phyloP scores from a whole-genome alignment of 768 basidiomycete species.

The Rhizopogon vulgaris region DNA sequence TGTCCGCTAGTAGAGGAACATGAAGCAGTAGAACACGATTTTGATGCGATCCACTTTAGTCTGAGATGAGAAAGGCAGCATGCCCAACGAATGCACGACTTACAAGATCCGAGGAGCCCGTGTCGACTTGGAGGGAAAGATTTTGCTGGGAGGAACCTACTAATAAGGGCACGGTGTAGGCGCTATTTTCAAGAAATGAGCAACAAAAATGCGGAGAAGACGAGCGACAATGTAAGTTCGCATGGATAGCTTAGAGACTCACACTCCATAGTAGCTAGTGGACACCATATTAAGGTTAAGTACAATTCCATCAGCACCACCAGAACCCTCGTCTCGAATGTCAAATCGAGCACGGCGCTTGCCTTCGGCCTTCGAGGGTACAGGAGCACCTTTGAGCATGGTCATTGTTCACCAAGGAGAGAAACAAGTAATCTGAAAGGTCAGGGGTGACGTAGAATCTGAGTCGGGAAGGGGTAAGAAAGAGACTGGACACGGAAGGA shows the following conservation, averaged over 20 bases:
- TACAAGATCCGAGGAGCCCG: conserved; percentile 78
- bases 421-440: not conserved
- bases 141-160: conserved; percentile 46
- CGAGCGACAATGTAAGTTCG: not conserved
- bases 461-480: not conserved
- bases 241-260: conserved; percentile 24
- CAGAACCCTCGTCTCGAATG: conserved; percentile 34
- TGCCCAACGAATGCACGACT: conserved; percentile 17
- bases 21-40: conserved; percentile 48
- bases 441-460: not conserved
- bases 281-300: conserved; percentile 52
- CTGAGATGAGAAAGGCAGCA: not conserved
- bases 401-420: not conserved
- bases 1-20: conserved; percentile 43
- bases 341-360: conserved; percentile 6
- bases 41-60: conserved; percentile 68
- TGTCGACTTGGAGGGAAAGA: conserved; percentile 68
- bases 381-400: not conserved
- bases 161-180: conserved; percentile 56
- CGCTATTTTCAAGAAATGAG: conserved; percentile 30
- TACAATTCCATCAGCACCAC: conserved; percentile 50
- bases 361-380: conserved; percentile 1
- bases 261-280: conserved; percentile 53
- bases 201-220: not conserved
- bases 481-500: not conserved